Evolutionary conservation across 179 eudicot species (phyloP).

Genomic region (Beta lomatogona): DNA sequence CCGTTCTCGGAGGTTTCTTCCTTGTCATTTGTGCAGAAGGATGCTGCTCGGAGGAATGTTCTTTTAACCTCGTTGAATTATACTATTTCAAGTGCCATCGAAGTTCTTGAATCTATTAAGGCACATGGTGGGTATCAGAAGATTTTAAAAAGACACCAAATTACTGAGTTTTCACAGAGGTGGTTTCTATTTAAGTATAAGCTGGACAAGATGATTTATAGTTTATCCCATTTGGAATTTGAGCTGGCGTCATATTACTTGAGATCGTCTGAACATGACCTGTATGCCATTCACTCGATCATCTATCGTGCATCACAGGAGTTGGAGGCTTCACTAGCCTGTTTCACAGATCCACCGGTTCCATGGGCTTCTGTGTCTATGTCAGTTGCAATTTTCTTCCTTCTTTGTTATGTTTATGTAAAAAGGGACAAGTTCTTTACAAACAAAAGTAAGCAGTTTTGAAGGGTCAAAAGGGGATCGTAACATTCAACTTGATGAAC

Average conservation of each 20-base stretch:
- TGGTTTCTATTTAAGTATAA: conserved; percentile 87
- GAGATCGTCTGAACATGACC: conserved; percentile 89
- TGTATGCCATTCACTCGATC: conserved; percentile 79
- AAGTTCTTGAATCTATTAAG: conserved; percentile 76
- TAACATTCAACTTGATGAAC: conserved; percentile 16
- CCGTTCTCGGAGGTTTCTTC: conserved; percentile 86
- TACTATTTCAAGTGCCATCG: conserved; percentile 71
- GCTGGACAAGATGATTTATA: conserved; percentile 75
- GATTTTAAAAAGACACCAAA: conserved; percentile 59
- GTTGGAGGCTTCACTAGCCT: conserved; percentile 81
- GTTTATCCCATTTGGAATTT: conserved; percentile 82
- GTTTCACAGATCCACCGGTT: conserved; percentile 91
- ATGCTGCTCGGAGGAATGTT: conserved; percentile 90
- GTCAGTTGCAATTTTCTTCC: conserved; percentile 51
- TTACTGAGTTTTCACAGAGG: conserved; percentile 70
- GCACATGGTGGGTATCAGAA: conserved; percentile 80
- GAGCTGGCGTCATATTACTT: conserved; percentile 72
- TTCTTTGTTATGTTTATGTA: conserved; percentile 57
- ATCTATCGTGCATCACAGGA: conserved; percentile 83
- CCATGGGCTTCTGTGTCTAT: conserved; percentile 73
- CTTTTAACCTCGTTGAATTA: conserved; percentile 74
- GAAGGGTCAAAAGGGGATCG: conserved; percentile 32
- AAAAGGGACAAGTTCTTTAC: conserved; percentile 69
- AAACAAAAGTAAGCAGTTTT: conserved; percentile 93
- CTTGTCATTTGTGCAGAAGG: conserved; percentile 90